A percentile compares a stretch with the other conserved stretches of the same genome.
Conservation (phyloP, 2,329 filamentous ascomycete species). For the Cladosporium sp. region DNA sequence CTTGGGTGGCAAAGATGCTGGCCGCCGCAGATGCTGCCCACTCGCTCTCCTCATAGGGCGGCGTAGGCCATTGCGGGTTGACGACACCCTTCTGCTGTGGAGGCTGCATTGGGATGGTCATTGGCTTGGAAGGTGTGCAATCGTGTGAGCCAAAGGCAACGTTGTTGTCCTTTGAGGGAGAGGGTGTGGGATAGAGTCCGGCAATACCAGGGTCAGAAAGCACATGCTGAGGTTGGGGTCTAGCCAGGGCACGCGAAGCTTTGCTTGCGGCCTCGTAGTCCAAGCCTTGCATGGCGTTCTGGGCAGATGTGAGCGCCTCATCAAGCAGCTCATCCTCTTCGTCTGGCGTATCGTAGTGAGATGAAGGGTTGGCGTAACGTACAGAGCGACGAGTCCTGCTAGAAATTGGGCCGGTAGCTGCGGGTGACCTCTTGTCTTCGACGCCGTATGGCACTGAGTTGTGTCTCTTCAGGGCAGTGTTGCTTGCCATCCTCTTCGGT, state of each 20-base stretch:
- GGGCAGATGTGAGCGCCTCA: constrained; percentile 78
- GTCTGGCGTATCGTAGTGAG: constrained; percentile 89
- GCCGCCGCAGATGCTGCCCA: constrained; percentile 84
- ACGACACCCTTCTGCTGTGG: constrained; percentile 50
- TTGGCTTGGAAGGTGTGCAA: constrained; percentile 66
- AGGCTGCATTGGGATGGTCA: constrained; percentile 65
- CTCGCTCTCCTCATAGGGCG: constrained; percentile 89
- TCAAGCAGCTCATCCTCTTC: constrained; percentile 96
- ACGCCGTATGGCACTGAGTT: constrained; percentile 47
- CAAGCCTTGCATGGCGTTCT: constrained; percentile 71
- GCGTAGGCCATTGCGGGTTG: constrained; percentile 83
- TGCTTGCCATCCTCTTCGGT: constrained; percentile 42
- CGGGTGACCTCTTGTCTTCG: constrained; percentile 57
- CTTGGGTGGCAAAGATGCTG: constrained; percentile 75
- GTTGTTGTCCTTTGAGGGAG: constrained; percentile 77
- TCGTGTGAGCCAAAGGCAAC: constrained; percentile 69
- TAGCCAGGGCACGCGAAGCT: constrained; percentile 6
- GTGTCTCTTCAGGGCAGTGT: constrained; percentile 51
- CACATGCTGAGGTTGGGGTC: constrained; percentile 53
- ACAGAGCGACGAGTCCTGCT: constrained; percentile 79
- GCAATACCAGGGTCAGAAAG: constrained; percentile 62
- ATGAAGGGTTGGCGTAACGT: constrained; percentile 69
- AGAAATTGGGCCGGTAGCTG: constrained; percentile 62
- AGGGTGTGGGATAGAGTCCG: constrained; percentile 63
- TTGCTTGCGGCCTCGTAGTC: constrained; percentile 46